Evolutionary conservation across 176 grass and related monocot species (phyloP), one percentile per base, ranked within the genome.

Genomic region (Musa beccarii): DNA sequence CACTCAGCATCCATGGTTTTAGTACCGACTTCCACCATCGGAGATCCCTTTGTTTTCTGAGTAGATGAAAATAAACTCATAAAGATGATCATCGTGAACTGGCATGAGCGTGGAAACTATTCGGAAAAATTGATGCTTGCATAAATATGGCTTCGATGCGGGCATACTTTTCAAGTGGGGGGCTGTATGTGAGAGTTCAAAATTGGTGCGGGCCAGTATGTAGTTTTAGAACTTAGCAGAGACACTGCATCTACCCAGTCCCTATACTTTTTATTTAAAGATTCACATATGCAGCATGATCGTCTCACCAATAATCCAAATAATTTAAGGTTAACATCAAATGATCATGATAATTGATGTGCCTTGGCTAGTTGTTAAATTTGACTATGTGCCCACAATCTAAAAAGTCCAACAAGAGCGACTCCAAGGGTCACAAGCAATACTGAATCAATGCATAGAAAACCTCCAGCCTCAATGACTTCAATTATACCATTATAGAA

Each of bases 401-500:
- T 86, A 0, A 91, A 77, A 74, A 99, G 76, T 62, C 72, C 86
- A 82, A 94, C 22, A 73, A 99, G 87, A 26, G 86, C 90, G 73
- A 22, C 22, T 22, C 22, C 22, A 22, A 22, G 22, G 22, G 22
- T 22, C 22, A 22, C 22, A 22, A 22, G 76, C 65, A 99, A 99
- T 51, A 99, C 95, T 76, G 95, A 99, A 74, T 99, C 95, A 53
- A 92, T 87, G 66, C 86, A 91, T 26, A 92, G 82, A 26, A 99
- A 89, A 16, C 86, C 90, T 76, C 95, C 90, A 49, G 71, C 83
- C 82, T 99, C 95, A 83, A 91, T 84, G 28, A 99, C 90, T 68
- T 99, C 95, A 10, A 99, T 55, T 12, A 90, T 89, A 81, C 95
- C 86, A 51, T 99, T 99, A 82, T 94, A 99, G 81, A 99, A 99